Percentiles rank a stretch among this genome's conserved stretches.
phyloP scores from a whole-genome alignment of 805 yeast species.

The Barnettozyma botsteinii region DNA sequence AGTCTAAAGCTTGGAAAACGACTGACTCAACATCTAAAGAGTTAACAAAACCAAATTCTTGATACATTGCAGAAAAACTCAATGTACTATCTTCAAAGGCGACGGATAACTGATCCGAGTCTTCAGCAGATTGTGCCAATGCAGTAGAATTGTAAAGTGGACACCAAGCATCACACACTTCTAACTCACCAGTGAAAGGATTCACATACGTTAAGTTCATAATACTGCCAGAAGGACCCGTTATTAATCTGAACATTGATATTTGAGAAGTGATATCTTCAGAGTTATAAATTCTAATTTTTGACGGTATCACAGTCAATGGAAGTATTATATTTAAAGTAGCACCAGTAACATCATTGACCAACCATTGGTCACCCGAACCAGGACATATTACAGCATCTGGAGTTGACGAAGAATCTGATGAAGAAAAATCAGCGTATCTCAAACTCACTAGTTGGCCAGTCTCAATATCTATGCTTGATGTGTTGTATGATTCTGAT shows the following conservation, averaged over 20 bases:
- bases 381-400: conserved; percentile 45
- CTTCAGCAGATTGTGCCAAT: conserved; percentile 21
- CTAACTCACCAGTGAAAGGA: conserved; percentile 52
- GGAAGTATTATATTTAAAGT: conserved; percentile 62
- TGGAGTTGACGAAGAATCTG: conserved; percentile 30
- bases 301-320: conserved; percentile 55
- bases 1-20: conserved; percentile 56
- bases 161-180: conserved; percentile 84
- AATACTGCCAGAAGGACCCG: conserved; percentile 78
- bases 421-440: conserved; percentile 46
- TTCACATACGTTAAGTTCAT: conserved; percentile 88
- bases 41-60: conserved; percentile 80
- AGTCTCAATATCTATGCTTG: conserved; percentile 41
- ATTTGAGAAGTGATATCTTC: conserved; percentile 38
- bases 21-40: conserved; percentile 53
- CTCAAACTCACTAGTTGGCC: conserved; percentile 58
- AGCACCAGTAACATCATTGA: conserved; percentile 44
- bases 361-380: conserved; percentile 46
- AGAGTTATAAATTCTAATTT: conserved; percentile 67
- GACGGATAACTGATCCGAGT: conserved; percentile 1
- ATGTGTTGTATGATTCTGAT: conserved; percentile 29
- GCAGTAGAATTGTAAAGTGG: conserved; percentile 48
- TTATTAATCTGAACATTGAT: conserved; percentile 62
- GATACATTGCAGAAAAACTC: conserved; percentile 40
- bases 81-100: conserved; percentile 8